These are phyloP conservation scores for Zymoseptoria ardabiliae DNA, from an alignment of 2,329 filamentous ascomycete species.

Conservation along the genomic window DNA sequence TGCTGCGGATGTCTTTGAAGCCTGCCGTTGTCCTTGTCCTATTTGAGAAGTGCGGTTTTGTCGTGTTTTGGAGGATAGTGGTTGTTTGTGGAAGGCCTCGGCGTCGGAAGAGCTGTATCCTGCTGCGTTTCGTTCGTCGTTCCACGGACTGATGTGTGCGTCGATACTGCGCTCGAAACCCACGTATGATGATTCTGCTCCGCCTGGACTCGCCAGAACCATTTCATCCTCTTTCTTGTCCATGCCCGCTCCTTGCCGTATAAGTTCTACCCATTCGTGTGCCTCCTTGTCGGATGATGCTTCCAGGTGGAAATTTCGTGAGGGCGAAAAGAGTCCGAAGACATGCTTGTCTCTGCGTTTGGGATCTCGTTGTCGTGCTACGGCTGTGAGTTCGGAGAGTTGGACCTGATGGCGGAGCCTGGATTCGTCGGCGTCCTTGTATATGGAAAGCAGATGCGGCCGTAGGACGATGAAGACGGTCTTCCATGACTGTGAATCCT, in stretches of 20 bases:
- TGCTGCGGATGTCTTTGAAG: conserved; percentile 51
- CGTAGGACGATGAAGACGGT: conserved; percentile 80
- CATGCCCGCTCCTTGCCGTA: conserved; percentile 71
- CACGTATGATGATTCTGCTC: conserved; percentile 41
- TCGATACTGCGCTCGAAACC: conserved; percentile 34
- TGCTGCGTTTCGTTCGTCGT: conserved; percentile 13
- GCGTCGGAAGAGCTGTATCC: conserved; percentile 43
- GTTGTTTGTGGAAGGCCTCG: conserved; percentile 25
- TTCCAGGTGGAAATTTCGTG: conserved; percentile 86
- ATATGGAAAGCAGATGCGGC: conserved; percentile 82
- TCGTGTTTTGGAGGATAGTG: conserved; percentile 22
- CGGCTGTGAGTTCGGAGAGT: conserved; percentile 83
- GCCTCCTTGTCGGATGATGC: conserved; percentile 66
- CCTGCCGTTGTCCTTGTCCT: not conserved
- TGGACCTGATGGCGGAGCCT: conserved; percentile 83
- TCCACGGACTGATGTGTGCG: conserved; percentile 15
- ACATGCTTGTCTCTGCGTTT: conserved; percentile 81
- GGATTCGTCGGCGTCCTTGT: conserved; percentile 84
- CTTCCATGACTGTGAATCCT: conserved; percentile 69
- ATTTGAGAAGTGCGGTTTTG: conserved; percentile 30
- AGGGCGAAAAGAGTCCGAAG: conserved; percentile 86
- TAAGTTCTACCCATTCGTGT: conserved; percentile 76
- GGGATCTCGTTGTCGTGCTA: conserved; percentile 79
- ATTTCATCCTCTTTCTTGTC: conserved; percentile 85
- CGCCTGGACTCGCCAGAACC: conserved; percentile 60